A percentile compares a stretch with the other conserved stretches of the same genome.
phyloP scores from a whole-genome alignment of 139 green algal species.

The Edaphochlamys debaryana region DNA sequence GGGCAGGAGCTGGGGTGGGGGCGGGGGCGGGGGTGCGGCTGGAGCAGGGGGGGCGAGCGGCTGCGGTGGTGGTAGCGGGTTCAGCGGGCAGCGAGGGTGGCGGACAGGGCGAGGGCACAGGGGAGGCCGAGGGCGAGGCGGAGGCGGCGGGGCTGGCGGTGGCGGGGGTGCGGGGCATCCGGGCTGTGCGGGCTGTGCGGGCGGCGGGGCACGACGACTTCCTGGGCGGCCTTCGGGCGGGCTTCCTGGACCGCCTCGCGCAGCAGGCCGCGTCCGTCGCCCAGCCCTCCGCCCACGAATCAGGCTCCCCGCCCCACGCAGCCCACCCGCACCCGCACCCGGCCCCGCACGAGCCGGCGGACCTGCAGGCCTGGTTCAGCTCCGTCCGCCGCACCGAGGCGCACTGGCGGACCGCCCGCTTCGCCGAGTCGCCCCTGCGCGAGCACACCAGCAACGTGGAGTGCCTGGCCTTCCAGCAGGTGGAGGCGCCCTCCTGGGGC shows the following conservation, averaged over 20 bases:
- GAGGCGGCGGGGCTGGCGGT: background rate
- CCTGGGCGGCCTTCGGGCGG: conserved; percentile 11
- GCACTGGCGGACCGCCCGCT: conserved; percentile 9
- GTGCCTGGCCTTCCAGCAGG: conserved; percentile 35
- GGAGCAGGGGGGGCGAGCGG: background rate
- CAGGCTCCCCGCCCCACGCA: too few relatives aligned
- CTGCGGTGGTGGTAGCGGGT: background rate
- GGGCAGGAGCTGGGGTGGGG: background rate
- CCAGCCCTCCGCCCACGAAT: background rate
- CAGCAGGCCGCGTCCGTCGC: background rate
- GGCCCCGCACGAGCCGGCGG: background rate
- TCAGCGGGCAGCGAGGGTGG: background rate
- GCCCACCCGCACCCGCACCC: too few relatives aligned
- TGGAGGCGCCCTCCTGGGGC: conserved; percentile 32
- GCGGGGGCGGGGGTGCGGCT: background rate
- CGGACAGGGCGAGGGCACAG: background rate
- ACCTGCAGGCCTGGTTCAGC: conserved; percentile 2
- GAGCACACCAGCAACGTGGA: conserved; percentile 48
- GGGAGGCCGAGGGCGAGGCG: background rate
- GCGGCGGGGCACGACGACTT: conserved; percentile 11
- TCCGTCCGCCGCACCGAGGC: background rate
- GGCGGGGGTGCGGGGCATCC: conserved; percentile 29
- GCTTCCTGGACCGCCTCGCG: conserved; percentile 30
- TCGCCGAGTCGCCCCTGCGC: conserved; percentile 8
- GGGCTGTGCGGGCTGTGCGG: background rate